Conservation (phyloP, 148 eudicot genomes). For the Cornus florida region DNA sequence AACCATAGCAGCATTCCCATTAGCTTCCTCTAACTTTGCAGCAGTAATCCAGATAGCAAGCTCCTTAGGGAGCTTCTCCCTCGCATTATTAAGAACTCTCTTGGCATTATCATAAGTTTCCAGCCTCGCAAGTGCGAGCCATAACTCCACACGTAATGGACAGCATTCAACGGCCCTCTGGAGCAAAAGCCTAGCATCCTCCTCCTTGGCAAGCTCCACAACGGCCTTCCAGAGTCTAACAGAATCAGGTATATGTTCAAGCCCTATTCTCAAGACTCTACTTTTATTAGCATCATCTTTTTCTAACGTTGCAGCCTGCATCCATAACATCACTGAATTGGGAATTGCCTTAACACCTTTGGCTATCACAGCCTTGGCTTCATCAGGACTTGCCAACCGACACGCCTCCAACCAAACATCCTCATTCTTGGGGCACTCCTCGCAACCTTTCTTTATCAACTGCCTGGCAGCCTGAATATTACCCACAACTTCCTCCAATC, state of each 20-base stretch:
- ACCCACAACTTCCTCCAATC: conserved; percentile 94
- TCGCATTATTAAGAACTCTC: conserved; percentile 85
- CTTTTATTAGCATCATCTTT: conserved; percentile 73
- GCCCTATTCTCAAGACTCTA: conserved; percentile 86
- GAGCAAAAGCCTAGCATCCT: conserved; percentile 74
- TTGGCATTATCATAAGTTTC: conserved; percentile 90
- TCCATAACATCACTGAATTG: conserved; percentile 90
- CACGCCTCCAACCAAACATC: conserved; percentile 97
- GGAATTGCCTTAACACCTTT: conserved; percentile 84
- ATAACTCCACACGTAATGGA: conserved; percentile 85
- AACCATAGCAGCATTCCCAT: conserved; percentile 75
- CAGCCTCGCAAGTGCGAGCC: conserved; percentile 92
- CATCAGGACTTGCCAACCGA: conserved; percentile 67
- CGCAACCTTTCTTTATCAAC: conserved; percentile 77
- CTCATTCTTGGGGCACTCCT: conserved; percentile 91
- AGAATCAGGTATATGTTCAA: conserved; percentile 86
- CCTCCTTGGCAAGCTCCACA: conserved; percentile 93
- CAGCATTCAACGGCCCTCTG: conserved; percentile 94
- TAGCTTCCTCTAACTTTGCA: conserved; percentile 93
- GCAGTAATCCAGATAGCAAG: conserved; percentile 96
- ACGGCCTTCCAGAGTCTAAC: conserved; percentile 96
- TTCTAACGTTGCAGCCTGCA: conserved; percentile 86
- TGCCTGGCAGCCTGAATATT: conserved; percentile 75
- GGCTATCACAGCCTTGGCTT: conserved; percentile 94
- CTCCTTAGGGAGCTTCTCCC: conserved; percentile 85